Evolutionary conservation across 2,329 filamentous ascomycete species (phyloP), one percentile per base, ranked within the genome.

Genomic region (Sphaerulina populicola): DNA sequence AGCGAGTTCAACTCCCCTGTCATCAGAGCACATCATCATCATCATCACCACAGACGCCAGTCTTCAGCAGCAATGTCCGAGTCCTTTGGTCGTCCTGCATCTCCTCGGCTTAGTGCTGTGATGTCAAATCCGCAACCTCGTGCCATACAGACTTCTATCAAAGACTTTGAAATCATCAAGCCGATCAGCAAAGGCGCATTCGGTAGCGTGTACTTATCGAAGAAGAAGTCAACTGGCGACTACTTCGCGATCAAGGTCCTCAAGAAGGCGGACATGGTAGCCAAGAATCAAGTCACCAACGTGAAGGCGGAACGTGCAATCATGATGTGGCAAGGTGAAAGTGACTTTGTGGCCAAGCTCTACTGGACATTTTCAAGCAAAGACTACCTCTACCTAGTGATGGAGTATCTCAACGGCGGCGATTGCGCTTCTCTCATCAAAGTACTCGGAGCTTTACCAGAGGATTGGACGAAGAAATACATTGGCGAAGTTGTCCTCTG

Each of bases 351-450:
- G 52, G 93, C 93, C 23, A 98, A 98, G 72, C 78, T 98, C 10
- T 98, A 97, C 72, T 98, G 94, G 94, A 98, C 93, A 0, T 98
- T 98, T 65, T 95, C 93, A 3, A 98, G 91, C 76, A 98, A 98
- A 66, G 93, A 98, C 65, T 98, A 96, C 66, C 81, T 98, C 21
- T 98, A 97, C 66, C 77, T 98, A 53, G 93, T 98, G 21, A 98
- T 98, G 93, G 93, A 98, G 66, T 98, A 98, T 70, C 77, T 98
- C 52, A 98, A 97, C 61, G 93, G 93, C 33, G 93, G 93, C 41
- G 93, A 98, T 64, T 98, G 91, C 66, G 93, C 94, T 44, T 95
- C 93, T 5, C 76, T 98, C 47, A 93, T 97, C 72, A 98, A 97
- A 67, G 83, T 95, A 23, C 77, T 98, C 1, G 90, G 90, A 29